Percentiles rank a stretch among this genome's conserved stretches.
phyloP scores from a whole-genome alignment of 768 basidiomycete species.

The Megacollybia marginata region DNA sequence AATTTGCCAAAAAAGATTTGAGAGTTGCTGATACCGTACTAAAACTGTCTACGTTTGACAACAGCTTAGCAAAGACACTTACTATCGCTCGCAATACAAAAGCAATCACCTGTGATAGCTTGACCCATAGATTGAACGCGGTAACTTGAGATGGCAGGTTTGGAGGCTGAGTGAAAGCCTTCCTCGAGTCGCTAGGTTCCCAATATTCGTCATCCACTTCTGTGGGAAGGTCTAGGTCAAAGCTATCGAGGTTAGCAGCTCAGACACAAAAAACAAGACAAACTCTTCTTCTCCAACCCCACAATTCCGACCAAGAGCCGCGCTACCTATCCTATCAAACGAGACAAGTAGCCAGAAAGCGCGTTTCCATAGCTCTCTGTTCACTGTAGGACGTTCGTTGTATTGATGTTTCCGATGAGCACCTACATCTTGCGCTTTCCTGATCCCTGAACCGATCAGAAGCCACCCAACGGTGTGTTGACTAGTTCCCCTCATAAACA shows the following conservation, averaged over 20 bases:
- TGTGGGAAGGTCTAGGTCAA: slow-evolving; percentile 74
- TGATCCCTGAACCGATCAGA: slow-evolving; percentile 43
- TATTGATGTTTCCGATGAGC: slow-evolving; percentile 64
- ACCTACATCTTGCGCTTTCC: slow-evolving; percentile 70
- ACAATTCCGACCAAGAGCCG: slow-evolving; percentile 47
- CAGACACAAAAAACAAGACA: slow-evolving; percentile 13
- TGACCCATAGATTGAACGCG: slow-evolving; percentile 58
- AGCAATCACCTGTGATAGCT: slow-evolving; percentile 61
- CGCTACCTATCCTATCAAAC: slow-evolving; percentile 50
- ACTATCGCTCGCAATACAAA: slow-evolving; percentile 67
- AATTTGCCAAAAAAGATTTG: slow-evolving; percentile 47
- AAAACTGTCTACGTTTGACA: background rate
- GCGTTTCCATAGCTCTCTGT: slow-evolving; percentile 73
- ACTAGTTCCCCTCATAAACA: slow-evolving; percentile 46
- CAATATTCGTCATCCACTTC: slow-evolving; percentile 83
- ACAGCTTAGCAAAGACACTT: slow-evolving; percentile 14
- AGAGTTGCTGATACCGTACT: slow-evolving; percentile 71
- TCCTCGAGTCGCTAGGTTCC: slow-evolving; percentile 41
- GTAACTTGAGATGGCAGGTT: slow-evolving; percentile 49
- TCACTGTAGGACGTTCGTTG: slow-evolving; percentile 33
- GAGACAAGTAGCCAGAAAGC: slow-evolving; percentile 67
- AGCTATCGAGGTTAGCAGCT: slow-evolving; percentile 35
- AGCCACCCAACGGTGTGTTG: slow-evolving; percentile 48
- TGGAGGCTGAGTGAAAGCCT: slow-evolving; percentile 61
- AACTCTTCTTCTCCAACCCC: slow-evolving; percentile 63